A percentile compares a stretch with the other conserved stretches of the same genome.
phyloP scores from a whole-genome alignment of 208 protist genomes.

The Blastocrithidia nonstop region DNA sequence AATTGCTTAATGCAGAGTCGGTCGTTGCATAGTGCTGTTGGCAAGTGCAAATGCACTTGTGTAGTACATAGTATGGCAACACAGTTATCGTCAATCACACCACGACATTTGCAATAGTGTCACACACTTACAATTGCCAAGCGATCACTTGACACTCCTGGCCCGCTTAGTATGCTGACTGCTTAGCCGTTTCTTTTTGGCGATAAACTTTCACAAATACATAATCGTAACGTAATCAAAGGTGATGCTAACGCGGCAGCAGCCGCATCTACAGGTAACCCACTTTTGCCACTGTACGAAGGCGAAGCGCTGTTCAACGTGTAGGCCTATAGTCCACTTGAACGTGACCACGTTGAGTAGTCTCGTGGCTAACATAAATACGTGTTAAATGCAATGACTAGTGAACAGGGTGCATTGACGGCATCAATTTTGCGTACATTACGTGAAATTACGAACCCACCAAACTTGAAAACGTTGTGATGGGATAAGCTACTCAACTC shows the following conservation, averaged over 20 bases:
- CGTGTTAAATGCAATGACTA: slow-evolving; percentile 29
- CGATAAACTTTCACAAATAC: no score
- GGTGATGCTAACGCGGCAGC: slow-evolving; percentile 35
- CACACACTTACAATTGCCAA: slow-evolving; percentile 1
- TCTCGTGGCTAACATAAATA: slow-evolving; percentile 47
- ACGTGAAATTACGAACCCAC: background rate
- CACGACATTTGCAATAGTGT: no score
- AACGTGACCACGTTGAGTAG: slow-evolving; percentile 62
- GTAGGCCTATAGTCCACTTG: slow-evolving; percentile 32
- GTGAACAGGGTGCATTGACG: slow-evolving; percentile 19
- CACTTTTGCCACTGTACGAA: slow-evolving; percentile 57
- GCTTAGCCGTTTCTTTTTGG: no score
- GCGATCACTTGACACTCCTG: no score
- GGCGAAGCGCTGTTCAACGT: slow-evolving; percentile 56
- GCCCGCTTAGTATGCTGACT: no score
- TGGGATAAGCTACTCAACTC: slow-evolving; percentile 63
- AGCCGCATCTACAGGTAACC: slow-evolving; percentile 59
- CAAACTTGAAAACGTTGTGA: slow-evolving; percentile 33
- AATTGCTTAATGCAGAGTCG: no score
- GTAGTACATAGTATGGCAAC: background rate
- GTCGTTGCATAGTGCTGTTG: background rate
- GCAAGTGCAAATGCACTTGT: background rate
- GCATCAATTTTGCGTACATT: slow-evolving; percentile 23
- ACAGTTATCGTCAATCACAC: no score
- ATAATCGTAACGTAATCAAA: no score